Evolutionary conservation across 202 grass and related monocot species (phyloP), one percentile per base, ranked within the genome.

Genomic region (Setaria viridis): DNA sequence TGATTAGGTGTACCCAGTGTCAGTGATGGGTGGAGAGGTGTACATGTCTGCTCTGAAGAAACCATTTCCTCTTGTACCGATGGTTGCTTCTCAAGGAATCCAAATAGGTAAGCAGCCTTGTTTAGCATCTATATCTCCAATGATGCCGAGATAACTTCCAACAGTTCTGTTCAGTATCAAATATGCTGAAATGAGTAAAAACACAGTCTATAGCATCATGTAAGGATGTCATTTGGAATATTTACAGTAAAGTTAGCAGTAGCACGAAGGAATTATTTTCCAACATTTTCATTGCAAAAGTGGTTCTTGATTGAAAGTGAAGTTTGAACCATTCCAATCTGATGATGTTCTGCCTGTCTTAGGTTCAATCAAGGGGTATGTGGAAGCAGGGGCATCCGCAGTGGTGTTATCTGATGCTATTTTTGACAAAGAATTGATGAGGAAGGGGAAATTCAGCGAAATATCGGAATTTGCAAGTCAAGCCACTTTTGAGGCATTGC

Each of bases 21-120:
- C 91, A 42, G 76, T 87, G 30, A 89, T 98, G 87, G 95, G 93
- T 85, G 95, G 91, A 59, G 83, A 91, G 16, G 73, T 48, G 32
- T 95, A 98, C 77, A 95, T 95, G 87, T 90, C 86, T 77, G 90
- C 91, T 87, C 88, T 95, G 14, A 98, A 91, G 80, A 98, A 92
- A 92, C 93, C 95, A 88, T 98, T 95, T 89, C 91, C 93, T 41
- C 79, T 74, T 25, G 17, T 95, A 89, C 87, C 91, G 79, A 87
- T 98, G 83, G 82, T 98, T 75, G 95, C 95, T 94, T 98, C 95
- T 29, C 95, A 98, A 92, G 95, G 95, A 67, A 93, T 95, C 51
- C 65, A 85, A 60, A 89, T 80, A 67, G 91, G 95, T 92, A 81
- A 80, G n/a, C 49, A 25, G 7, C 64, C 20, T 73, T 49, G 39